Evolutionary conservation across 208 protist genomes (phyloP).

Genomic region (Leishmania amazonensis): DNA sequence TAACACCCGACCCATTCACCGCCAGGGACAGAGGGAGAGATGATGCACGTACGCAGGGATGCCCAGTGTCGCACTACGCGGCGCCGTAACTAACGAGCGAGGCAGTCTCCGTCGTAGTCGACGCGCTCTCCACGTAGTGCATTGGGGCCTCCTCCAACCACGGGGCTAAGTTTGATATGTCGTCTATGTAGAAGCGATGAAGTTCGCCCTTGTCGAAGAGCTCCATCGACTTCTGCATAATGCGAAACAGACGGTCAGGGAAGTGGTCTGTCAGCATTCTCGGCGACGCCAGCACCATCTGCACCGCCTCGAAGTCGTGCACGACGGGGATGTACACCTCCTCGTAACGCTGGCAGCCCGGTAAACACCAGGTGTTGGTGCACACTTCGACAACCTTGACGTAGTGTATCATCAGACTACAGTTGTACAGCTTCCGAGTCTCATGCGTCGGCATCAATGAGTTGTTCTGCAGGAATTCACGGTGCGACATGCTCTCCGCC

Average conservation of each 20-base stretch:
- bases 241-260: slow-evolving; percentile 73
- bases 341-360: slow-evolving; percentile 37
- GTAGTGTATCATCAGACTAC: slow-evolving; percentile 69
- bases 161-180: slow-evolving; percentile 5
- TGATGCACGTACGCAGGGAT: not conserved
- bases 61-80: not conserved
- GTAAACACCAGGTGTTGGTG: slow-evolving; percentile 8
- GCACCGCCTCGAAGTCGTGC: slow-evolving; percentile 55
- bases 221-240: slow-evolving; percentile 41
- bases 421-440: slow-evolving; percentile 57
- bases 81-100: slow-evolving; percentile 5
- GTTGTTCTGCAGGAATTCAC: slow-evolving; percentile 35
- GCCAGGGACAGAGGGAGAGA: not conserved
- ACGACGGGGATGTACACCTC: slow-evolving; percentile 71
- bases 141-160: slow-evolving; percentile 26
- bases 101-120: not conserved
- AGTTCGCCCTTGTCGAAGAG: slow-evolving; percentile 64
- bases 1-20: not conserved
- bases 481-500: slow-evolving; percentile 38
- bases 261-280: slow-evolving; percentile 90
- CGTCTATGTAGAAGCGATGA: slow-evolving; percentile 71
- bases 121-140: slow-evolving; percentile 17
- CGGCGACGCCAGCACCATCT: slow-evolving; percentile 65
- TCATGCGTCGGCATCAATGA: slow-evolving; percentile 25
- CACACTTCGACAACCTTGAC: slow-evolving; percentile 58